phyloP scores from a whole-genome alignment of 208 protist genomes.

The Trypanosoma vivax region DNA sequence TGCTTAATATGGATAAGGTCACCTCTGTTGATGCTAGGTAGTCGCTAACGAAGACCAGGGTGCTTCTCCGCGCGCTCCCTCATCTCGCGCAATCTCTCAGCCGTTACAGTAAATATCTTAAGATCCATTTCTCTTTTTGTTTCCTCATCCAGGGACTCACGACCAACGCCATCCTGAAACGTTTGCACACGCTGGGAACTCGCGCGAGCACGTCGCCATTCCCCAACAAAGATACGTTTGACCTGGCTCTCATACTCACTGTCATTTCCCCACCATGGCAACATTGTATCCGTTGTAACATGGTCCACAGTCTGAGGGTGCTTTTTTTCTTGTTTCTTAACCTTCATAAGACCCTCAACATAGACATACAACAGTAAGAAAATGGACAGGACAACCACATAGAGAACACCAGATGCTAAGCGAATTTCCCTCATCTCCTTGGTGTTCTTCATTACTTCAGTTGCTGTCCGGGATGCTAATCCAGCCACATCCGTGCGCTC shows the following conservation, averaged over 20 bases:
- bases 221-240: conserved; percentile 85
- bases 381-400: conserved; percentile 44
- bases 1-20: too few species aligned
- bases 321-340: conserved; percentile 40
- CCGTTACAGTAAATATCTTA: conserved; percentile 82
- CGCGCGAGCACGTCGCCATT: conserved; percentile 70
- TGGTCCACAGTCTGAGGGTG: conserved; percentile 56
- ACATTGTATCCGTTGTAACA: conserved; percentile 73
- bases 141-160: conserved; percentile 67
- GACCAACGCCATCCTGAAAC: conserved; percentile 68
- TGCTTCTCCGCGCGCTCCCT: conserved; percentile 63
- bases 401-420: conserved; percentile 50
- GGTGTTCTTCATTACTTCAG: conserved; percentile 84
- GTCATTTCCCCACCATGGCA: conserved; percentile 87
- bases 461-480: conserved; percentile 61
- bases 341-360: conserved; percentile 45
- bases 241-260: conserved; percentile 83
- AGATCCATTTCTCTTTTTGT: conserved; percentile 74
- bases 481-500: conserved; percentile 69
- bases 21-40: too few species aligned
- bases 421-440: conserved; percentile 57
- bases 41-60: conserved; percentile 26
- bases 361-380: conserved; percentile 53
- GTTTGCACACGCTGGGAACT: conserved; percentile 56
- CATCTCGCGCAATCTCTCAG: conserved; percentile 66